Evolutionary conservation across 371 early-diverging fungal genomes (phyloP), one percentile per base, ranked within the genome.

Genomic region (Umbelopsis sp.): DNA sequence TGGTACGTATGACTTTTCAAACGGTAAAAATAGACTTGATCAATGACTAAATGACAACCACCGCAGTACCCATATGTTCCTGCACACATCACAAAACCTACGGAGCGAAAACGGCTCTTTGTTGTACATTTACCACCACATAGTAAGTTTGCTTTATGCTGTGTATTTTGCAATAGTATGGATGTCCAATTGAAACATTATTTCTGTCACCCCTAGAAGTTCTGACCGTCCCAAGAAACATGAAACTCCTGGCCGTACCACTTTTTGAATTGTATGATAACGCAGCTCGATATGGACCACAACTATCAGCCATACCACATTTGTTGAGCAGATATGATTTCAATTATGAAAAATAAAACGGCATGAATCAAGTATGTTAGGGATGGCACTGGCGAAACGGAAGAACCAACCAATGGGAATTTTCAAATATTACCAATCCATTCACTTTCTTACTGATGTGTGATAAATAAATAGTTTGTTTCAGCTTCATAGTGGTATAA

Each of bases 201-300:
- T 24, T 50, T 68, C 38, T 20, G 29, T 32, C 50, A 63, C 64
- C 46, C 8, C 16, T 71, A 93, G 92, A 88, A 70, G 77, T 88
- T 5, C 81, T 94, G n/a, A 87, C 86, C 4, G 91, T 94, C 5
- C 94, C 94, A 20, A 87, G 85, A 64, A 93, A 92, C 72, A 88
- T 93, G 89, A 89, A 91, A 68, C 76, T 93, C 9, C 76, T 92
- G 6, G 94, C 94, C 10, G 92, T 94, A 2, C 94, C 94, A 3
- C 79, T 94, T 22, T 91, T 93, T 74, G 94, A 94, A 72, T 75
- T 94, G 18, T 89, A 93, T 74, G 92, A 93, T 57, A 93, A 93
- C 70, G 80, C 90, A 3, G 78, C 81, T 10, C 75, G 91, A 14
- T 94, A 91, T 76, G 94, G 94, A 3, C 83, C 88, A 8, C 92